Conservation (phyloP, 2,329 filamentous ascomycete species). For the Pseudogymnoascus sp. region DNA sequence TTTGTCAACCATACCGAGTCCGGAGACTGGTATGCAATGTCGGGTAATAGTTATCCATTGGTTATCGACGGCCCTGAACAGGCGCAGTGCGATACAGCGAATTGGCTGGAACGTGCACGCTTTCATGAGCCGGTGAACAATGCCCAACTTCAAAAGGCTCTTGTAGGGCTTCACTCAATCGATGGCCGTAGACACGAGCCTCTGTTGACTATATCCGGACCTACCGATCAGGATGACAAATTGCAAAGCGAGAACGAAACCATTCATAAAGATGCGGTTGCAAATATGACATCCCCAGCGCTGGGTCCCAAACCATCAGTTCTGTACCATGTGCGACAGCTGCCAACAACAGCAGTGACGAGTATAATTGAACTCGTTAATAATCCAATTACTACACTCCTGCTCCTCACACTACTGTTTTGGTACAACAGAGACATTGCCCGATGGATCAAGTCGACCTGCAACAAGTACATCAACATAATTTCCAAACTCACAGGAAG, state of each 20-base stretch:
- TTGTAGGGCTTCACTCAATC: constrained; percentile 65
- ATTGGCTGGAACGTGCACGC: constrained; percentile 38
- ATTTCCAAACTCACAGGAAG: background rate
- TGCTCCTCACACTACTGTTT: constrained; percentile 20
- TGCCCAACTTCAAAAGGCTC: constrained; percentile 46
- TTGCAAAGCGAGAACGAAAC: constrained; percentile 28
- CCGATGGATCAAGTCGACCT: background rate
- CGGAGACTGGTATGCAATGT: constrained; percentile 93
- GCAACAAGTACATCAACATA: background rate
- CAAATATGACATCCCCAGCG: constrained; percentile 29
- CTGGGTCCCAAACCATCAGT: constrained; percentile 28
- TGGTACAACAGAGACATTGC: constrained; percentile 17
- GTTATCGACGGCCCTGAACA: constrained; percentile 59
- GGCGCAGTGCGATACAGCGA: constrained; percentile 44
- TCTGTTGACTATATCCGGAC: constrained; percentile 37
- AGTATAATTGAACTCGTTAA: constrained; percentile 46
- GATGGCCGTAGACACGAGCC: constrained; percentile 36
- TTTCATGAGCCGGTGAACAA: constrained; percentile 27
- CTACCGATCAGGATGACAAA: constrained; percentile 18
- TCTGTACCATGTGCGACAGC: constrained; percentile 40
- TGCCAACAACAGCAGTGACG: constrained; percentile 42
- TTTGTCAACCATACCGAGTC: constrained; percentile 79
- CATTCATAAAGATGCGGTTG: constrained; percentile 14
- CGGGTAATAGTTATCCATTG: constrained; percentile 74
- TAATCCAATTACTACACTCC: constrained; percentile 35